A percentile compares a stretch with the other conserved stretches of the same genome.
Evolutionary conservation across 2,329 filamentous ascomycete species (phyloP).

Genomic region (Parasarocladium wereldwijsianum): DNA sequence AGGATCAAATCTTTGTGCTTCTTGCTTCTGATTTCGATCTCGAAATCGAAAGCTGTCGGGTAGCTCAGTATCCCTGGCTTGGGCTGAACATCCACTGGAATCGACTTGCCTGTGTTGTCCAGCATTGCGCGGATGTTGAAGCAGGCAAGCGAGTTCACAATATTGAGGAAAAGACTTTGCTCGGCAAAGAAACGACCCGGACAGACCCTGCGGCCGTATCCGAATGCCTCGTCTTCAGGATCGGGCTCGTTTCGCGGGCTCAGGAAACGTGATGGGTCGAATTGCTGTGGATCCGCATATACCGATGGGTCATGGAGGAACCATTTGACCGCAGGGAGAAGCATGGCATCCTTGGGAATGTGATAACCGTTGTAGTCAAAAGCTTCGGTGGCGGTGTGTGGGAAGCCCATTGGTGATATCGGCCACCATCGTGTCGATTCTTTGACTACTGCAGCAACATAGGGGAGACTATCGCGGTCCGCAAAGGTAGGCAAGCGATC

Average conservation of each 20-base stretch:
- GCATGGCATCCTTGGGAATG: constrained; percentile 13
- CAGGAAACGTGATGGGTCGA: constrained; percentile 5
- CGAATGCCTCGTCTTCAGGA: constrained; percentile 8
- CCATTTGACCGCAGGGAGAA: constrained; percentile 14
- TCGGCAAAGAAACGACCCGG: constrained; percentile 10
- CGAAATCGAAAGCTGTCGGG: constrained; percentile 3
- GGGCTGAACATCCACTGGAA: constrained; percentile 2
- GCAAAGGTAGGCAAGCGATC: constrained; percentile 12
- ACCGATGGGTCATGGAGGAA: constrained; percentile 6
- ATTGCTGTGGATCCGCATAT: constrained; percentile 2
- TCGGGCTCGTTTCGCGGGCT: constrained; percentile 7
- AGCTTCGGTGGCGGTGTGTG: constrained; percentile 20
- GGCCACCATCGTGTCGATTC: constrained; percentile 13
- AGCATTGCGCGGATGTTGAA: constrained; percentile 22
- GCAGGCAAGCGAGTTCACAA: constrained; percentile 22
- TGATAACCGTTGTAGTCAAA: constrained; percentile 9
- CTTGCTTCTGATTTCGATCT: constrained; percentile 1
- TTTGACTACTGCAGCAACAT: constrained; percentile 14
- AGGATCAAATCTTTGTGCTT: constrained; percentile 4
- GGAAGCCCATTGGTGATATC: constrained; percentile 19
- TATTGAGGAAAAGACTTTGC: constrained; percentile 8
- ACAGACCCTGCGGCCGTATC: constrained; percentile 10
- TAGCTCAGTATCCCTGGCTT: constrained; percentile 5
- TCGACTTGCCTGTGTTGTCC: constrained; percentile 15
- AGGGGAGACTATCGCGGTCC: constrained; percentile 14